These are phyloP conservation scores for Pseudogymnoascus sp. DNA, from an alignment of 2,329 filamentous ascomycete genomes.

Conservation along the genomic window DNA sequence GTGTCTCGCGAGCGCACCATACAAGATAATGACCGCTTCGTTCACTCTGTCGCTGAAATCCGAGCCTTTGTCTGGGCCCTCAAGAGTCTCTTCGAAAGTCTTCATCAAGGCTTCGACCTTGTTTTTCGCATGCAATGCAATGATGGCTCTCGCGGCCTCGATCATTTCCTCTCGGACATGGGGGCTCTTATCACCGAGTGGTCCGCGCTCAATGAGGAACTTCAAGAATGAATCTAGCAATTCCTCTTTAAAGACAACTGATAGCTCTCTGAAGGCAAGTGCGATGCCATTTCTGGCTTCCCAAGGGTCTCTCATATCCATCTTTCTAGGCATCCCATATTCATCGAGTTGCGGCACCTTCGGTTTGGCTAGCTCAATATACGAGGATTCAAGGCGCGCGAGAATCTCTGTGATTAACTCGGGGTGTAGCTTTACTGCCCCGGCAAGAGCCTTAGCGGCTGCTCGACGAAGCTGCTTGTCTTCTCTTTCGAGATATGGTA, in stretches of 20 bases:
- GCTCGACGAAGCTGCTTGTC: constrained; percentile 78
- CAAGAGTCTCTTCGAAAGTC: constrained; percentile 81
- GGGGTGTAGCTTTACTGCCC: constrained; percentile 56
- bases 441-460: constrained; percentile 72
- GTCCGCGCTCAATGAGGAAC: constrained; percentile 79
- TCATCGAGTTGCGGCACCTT: constrained; percentile 78
- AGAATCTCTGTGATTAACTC: constrained; percentile 55
- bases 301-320: constrained; percentile 83
- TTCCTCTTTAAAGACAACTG: constrained; percentile 56
- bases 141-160: constrained; percentile 74
- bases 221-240: constrained; percentile 70
- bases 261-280: constrained; percentile 75
- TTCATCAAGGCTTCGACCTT: constrained; percentile 87
- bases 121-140: constrained; percentile 70
- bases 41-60: constrained; percentile 83
- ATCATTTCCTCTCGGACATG: constrained; percentile 84
- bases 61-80: constrained; percentile 72
- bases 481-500: constrained; percentile 71
- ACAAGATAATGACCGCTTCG: constrained; percentile 95
- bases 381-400: constrained; percentile 58
- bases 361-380: constrained; percentile 72
- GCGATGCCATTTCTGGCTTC: constrained; percentile 85
- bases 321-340: constrained; percentile 89
- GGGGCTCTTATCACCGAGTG: constrained; percentile 73
- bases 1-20: constrained; percentile 86